These are phyloP conservation scores for Pseudogymnoascus sp. DNA, from an alignment of 2,329 filamentous ascomycete genomes.

Conservation along the genomic window DNA sequence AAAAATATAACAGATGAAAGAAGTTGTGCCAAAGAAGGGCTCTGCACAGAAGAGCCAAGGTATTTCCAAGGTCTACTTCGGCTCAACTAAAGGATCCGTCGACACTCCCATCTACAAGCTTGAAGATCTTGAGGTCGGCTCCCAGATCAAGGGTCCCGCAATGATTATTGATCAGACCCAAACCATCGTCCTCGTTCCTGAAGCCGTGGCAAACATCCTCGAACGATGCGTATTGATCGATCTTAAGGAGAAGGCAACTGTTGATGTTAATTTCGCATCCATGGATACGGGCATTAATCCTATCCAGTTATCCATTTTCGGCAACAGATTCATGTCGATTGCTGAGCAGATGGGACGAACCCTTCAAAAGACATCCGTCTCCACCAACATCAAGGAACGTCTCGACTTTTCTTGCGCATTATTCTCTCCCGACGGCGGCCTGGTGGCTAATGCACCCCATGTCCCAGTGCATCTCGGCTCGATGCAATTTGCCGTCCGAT, in stretches of 20 bases:
- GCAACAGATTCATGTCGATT: constrained; percentile 75
- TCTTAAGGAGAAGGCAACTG: constrained; percentile 3
- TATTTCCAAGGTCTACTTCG: not conserved
- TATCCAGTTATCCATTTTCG: constrained; percentile 68
- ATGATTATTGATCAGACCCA: constrained; percentile 82
- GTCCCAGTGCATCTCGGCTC: constrained; percentile 71
- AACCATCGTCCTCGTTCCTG: constrained; percentile 80
- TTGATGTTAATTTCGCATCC: not conserved
- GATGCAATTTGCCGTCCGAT: constrained; percentile 55
- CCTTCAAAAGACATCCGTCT: constrained; percentile 69
- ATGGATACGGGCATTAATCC: constrained; percentile 54
- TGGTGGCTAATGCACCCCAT: constrained; percentile 72
- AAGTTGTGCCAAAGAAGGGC: not conserved
- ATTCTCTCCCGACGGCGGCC: constrained; percentile 64
- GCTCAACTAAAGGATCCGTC: not conserved
- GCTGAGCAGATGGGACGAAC: constrained; percentile 76
- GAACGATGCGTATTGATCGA: constrained; percentile 84
- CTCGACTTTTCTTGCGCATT: constrained; percentile 75
- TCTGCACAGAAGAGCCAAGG: not conserved
- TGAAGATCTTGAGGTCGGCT: constrained; percentile 60
- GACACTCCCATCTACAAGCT: constrained; percentile 72
- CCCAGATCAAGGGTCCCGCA: constrained; percentile 69
- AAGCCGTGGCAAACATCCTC: constrained; percentile 61
- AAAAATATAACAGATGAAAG: constrained; percentile 38
- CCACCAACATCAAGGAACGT: constrained; percentile 71